Evolutionary conservation across 1,284 basidiomycete species (phyloP).

Genomic region (Tilletia walkeri): DNA sequence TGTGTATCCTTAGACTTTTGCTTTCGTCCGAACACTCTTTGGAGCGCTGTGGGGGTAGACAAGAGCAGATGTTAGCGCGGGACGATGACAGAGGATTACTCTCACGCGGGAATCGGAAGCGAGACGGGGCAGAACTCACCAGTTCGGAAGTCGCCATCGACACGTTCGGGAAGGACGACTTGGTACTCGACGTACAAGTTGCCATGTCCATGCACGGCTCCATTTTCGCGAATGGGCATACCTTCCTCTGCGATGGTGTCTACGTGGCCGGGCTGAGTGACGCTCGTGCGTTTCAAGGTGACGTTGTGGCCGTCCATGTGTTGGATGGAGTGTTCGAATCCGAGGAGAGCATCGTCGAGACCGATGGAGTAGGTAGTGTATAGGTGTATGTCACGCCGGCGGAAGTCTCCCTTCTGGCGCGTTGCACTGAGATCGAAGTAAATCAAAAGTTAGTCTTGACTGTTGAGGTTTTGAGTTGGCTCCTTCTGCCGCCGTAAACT

Average conservation of each 20-base stretch:
- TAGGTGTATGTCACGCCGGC: constrained; percentile 42
- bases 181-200: constrained; percentile 51
- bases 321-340: constrained; percentile 43
- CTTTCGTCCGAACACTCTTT: constrained; percentile 12
- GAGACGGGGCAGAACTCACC: background rate
- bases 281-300: constrained; percentile 33
- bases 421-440: constrained; percentile 24
- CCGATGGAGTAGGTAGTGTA: constrained; percentile 46
- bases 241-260: constrained; percentile 42
- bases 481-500: constrained; percentile 2
- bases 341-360: constrained; percentile 50
- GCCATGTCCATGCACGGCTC: constrained; percentile 31
- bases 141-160: constrained; percentile 13
- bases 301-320: constrained; percentile 50
- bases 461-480: too few species aligned
- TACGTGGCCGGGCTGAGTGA: constrained; percentile 50
- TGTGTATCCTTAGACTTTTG: background rate
- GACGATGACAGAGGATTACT: too few species aligned
- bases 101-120: too few species aligned
- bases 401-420: constrained; percentile 38
- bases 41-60: background rate
- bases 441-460: background rate
- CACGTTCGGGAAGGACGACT: constrained; percentile 38
- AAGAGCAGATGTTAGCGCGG: too few species aligned
- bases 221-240: constrained; percentile 44